Percentiles rank a stretch among this genome's conserved stretches.
Conservation (phyloP, 2,329 filamentous ascomycete species). For the Colletotrichum brevisporum region DNA sequence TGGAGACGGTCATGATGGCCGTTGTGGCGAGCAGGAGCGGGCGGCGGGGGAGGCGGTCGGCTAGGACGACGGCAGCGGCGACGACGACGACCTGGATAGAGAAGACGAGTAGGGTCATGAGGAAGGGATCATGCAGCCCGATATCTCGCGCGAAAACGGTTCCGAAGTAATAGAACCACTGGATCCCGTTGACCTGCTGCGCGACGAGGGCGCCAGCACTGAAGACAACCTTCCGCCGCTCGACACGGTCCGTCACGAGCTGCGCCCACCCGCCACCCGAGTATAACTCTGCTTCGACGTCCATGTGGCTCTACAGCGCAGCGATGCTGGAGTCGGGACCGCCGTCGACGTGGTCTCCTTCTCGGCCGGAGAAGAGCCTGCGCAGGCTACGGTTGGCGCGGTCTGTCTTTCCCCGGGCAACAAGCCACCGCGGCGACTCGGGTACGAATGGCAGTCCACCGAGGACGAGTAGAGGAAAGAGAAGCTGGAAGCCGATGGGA, state of each 20-base stretch:
- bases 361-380: neutral
- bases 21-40: constrained; percentile 53
- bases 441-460: neutral
- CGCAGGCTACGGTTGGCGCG: neutral
- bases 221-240: constrained; percentile 60
- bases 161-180: constrained; percentile 58
- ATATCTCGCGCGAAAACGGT: constrained; percentile 58
- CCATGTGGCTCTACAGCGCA: no score
- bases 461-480: neutral
- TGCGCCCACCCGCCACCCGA: constrained; percentile 44
- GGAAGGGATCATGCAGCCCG: constrained; percentile 56
- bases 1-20: constrained; percentile 54
- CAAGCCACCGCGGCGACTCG: neutral
- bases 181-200: constrained; percentile 61
- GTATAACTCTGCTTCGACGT: no score
- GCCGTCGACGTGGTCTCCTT: constrained; percentile 40
- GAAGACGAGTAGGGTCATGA: constrained; percentile 58
- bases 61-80: constrained; percentile 53
- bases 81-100: constrained; percentile 60
- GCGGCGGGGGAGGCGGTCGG: constrained; percentile 56
- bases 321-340: constrained; percentile 47
- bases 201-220: constrained; percentile 56
- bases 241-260: constrained; percentile 56
- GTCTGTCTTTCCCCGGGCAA: neutral
- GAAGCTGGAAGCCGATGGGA: neutral